Evolutionary conservation across 2,329 filamentous ascomycete species (phyloP), one percentile per base, ranked within the genome.

Genomic region (Myriosclerotinia duriaeana): DNA sequence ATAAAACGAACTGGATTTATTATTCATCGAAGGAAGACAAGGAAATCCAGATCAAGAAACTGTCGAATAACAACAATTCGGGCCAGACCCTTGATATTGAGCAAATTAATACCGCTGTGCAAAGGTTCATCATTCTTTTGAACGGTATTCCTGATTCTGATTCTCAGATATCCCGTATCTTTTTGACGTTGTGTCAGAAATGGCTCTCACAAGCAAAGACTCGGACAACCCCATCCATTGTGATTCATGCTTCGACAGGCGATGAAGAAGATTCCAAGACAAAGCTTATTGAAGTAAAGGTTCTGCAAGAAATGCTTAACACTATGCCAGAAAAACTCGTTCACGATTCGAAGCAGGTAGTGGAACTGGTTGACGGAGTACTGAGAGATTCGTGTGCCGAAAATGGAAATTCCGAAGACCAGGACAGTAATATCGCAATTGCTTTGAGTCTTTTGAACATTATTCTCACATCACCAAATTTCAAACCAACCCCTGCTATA

Each of bases 221-320:
- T 15, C 38, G 44, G 17, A 44, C 42, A 30, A 38, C 26, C 11
- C 20, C 26, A 20, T 30, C 66, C 52, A 65, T 65, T 71, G n/a
- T 73, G 54, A 77, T 79, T 42, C 65, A 75, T 12, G 73, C 75
- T n/a, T 69, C 74, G 12, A 71, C 77, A 26, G 74, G 79, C 1
- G 71, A 77, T 5, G 64, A 72, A 0, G 72, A 75, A 1, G 80
- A 85, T 55, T 78, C 84, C 0, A 67, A 86, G 3, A 74, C 74
- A 5, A 79, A 81, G 5, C 77, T 92, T 1, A 76, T 83, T 7
- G 82, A 89, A 69, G 80, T 87, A 6, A 86, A 86, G 59, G 77
- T 91, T 0, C 80, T 91, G 9, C 87, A 90, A 72, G 83, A 82
- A 44, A 82, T 92, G 77, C 85, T 91, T 76, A 83, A 85, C 34